Base-by-base conservation (phyloP, 306 rosid genomes). In the Cercis canadensis region DNA sequence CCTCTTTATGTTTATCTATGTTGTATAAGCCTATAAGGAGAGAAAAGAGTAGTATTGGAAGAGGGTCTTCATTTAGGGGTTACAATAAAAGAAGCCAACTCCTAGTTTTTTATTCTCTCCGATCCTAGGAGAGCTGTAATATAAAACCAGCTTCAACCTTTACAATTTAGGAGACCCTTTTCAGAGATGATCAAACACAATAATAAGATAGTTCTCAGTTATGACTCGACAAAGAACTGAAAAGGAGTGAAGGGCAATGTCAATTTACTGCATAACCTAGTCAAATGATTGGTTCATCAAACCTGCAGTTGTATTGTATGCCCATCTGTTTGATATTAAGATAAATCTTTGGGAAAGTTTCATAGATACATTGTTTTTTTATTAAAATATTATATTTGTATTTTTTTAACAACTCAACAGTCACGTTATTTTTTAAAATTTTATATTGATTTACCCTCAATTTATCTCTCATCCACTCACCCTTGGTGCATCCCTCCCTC, bases 311-410 rank as follows among this genome's bases (percentile, higher is more conserved):
- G 3, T 34, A 37, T 24, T 41, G 64, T 14, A 57, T 66, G 54
- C 51, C 53, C 70, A 50, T 62, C 68, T 81, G 67, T 61, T 75
- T 47, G 36, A 41, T 43, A 43, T n/a, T n/a, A n/a, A n/a, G n/a
- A n/a, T n/a, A n/a, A n/a, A n/a, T n/a, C n/a, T n/a, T n/a, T n/a
- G n/a, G n/a, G n/a, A n/a, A n/a, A n/a, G n/a, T n/a, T n/a, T n/a
- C n/a, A n/a, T n/a, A n/a, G n/a, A n/a, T n/a, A n/a, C n/a, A n/a
- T n/a, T n/a, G n/a, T n/a, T n/a, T n/a, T n/a, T n/a, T n/a, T n/a
- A n/a, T n/a, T n/a, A n/a, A n/a, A n/a, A n/a, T n/a, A n/a, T n/a
- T n/a, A n/a, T n/a, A n/a, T n/a, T n/a, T n/a, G n/a, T n/a, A n/a
- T n/a, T n/a, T n/a, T n/a, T n/a, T n/a, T n/a, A n/a, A n/a, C n/a